These are phyloP conservation scores for Raphanus hybrid DNA, from an alignment of 441 rosid species.

Conservation along the genomic window DNA sequence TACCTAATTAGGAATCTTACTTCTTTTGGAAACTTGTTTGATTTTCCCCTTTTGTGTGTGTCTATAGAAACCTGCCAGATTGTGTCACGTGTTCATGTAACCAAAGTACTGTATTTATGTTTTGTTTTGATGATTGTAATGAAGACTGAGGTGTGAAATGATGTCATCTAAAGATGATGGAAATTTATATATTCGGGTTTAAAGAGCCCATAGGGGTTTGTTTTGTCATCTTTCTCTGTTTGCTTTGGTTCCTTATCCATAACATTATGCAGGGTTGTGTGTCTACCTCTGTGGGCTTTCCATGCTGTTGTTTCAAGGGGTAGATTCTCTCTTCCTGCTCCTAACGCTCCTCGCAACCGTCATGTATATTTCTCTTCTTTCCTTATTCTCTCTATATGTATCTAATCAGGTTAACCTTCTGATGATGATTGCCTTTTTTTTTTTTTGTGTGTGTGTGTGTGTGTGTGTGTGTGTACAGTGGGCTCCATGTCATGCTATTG, in stretches of 20 bases:
- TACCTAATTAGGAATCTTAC: not conserved
- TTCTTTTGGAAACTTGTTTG: not conserved
- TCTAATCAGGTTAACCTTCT: conserved; percentile 6
- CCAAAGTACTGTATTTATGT: not conserved
- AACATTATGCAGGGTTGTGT: conserved; percentile 64
- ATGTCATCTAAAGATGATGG: not conserved
- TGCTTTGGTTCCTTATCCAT: conserved; percentile 3
- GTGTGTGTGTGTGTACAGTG: conserved; percentile 64
- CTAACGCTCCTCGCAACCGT: conserved; percentile 87
- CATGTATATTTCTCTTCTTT: conserved; percentile 58
- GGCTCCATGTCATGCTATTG: conserved; percentile 99
- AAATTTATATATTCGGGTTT: not conserved
- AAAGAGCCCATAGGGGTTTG: not conserved
- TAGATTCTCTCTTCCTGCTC: conserved; percentile 97
- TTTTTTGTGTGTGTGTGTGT: conserved; percentile 17
- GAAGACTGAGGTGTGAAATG: not conserved
- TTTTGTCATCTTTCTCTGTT: not conserved
- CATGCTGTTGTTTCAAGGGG: conserved; percentile 96
- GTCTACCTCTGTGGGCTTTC: conserved; percentile 88
- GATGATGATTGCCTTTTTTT: conserved; percentile 28
- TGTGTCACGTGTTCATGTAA: not conserved
- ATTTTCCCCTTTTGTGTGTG: not conserved
- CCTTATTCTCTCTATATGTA: not conserved
- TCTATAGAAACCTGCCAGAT: not conserved
- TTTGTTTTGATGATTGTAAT: not conserved